A percentile compares a stretch with the other conserved stretches of the same genome.
Evolutionary conservation across 1,284 basidiomycete species (phyloP).

Genomic region (Takashimella tepidaria): DNA sequence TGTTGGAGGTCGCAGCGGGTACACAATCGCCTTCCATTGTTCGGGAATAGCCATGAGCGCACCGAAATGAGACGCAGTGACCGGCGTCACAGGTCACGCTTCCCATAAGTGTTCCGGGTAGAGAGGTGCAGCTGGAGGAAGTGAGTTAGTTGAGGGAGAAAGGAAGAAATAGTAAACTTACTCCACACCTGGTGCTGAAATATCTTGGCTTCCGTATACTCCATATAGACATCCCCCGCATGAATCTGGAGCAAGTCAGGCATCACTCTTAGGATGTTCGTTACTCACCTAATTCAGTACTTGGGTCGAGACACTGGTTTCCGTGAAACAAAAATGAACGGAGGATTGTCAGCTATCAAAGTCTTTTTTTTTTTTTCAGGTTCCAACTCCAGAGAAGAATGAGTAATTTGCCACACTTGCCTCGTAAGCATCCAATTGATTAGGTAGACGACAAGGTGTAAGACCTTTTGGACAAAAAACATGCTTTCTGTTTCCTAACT

Average conservation of each 20-base stretch:
- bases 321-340: neutral
- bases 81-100: slow-evolving; percentile 12
- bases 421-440: neutral
- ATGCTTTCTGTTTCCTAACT: neutral
- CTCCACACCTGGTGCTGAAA: slow-evolving; percentile 6
- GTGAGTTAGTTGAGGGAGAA: neutral
- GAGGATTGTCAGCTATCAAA: neutral
- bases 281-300: neutral
- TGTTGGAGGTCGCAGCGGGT: too few relatives aligned
- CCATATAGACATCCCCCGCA: slow-evolving; percentile 12
- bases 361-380: too few relatives aligned
- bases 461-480: neutral
- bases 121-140: slow-evolving; percentile 10
- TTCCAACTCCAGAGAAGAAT: too few relatives aligned
- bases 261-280: neutral
- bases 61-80: slow-evolving; percentile 9
- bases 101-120: slow-evolving; percentile 10
- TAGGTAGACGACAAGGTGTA: neutral
- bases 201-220: neutral
- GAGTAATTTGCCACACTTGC: neutral
- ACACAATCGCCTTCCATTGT: neutral
- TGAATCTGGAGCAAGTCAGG: slow-evolving; percentile 6
- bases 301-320: neutral
- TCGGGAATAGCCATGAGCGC: slow-evolving; percentile 7
- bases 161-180: neutral